Evolutionary conservation across 2,329 filamentous ascomycete species (phyloP).

Genomic region (Hypoxylon sp.): DNA sequence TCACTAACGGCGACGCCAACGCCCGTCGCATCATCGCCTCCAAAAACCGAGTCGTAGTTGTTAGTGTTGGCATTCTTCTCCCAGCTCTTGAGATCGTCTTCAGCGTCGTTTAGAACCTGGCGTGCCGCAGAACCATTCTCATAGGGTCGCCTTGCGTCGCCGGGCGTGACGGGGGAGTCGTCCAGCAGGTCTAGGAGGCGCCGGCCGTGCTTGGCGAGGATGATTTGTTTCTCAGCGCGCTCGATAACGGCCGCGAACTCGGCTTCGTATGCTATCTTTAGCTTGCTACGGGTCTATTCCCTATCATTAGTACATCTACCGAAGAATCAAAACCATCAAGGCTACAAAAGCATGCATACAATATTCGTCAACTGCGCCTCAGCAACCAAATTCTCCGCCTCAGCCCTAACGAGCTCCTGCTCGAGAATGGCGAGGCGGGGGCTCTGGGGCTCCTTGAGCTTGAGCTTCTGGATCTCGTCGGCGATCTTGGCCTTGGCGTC

Average conservation of each 20-base stretch:
- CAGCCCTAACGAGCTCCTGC: slow-evolving; percentile 95
- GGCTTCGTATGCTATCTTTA: slow-evolving; percentile 93
- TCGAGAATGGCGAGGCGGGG: slow-evolving; percentile 86
- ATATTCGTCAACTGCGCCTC: slow-evolving; percentile 97
- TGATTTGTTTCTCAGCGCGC: slow-evolving; percentile 95
- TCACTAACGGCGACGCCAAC: slow-evolving; percentile 9
- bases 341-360: slow-evolving; percentile 67
- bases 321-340: background rate
- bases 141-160: slow-evolving; percentile 81
- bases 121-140: slow-evolving; percentile 76
- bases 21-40: slow-evolving; percentile 21
- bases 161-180: slow-evolving; percentile 89
- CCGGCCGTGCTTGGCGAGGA: slow-evolving; percentile 91
- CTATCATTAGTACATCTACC: slow-evolving; percentile 1
- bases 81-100: slow-evolving; percentile 89
- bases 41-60: slow-evolving; percentile 33
- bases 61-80: slow-evolving; percentile 62
- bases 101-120: slow-evolving; percentile 91
- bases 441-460: slow-evolving; percentile 91
- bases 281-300: slow-evolving; percentile 87
- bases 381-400: slow-evolving; percentile 95
- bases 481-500: slow-evolving; percentile 89
- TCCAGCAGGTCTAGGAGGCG: slow-evolving; percentile 88
- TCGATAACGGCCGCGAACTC: slow-evolving; percentile 94
- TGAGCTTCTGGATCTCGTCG: slow-evolving; percentile 92